phyloP scores from a whole-genome alignment of 148 eudicot genomes.

The Nyssa sinensis region DNA sequence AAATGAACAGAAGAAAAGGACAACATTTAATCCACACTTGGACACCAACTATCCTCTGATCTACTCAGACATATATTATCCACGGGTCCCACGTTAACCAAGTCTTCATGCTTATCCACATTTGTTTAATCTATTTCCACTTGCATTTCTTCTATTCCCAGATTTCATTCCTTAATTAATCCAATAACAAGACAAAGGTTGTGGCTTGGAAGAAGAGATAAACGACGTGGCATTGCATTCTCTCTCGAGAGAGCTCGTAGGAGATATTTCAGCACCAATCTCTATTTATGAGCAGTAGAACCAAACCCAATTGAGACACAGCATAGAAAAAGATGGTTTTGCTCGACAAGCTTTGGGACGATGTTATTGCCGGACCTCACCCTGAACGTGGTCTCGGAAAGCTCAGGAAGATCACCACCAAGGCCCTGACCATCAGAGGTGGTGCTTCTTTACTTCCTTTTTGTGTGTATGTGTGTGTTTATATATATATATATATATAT shows the following conservation, averaged over 20 bases:
- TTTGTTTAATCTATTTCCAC: constrained; percentile 17
- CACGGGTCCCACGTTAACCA: constrained; percentile 11
- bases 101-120: constrained; percentile 28
- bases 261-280: constrained; percentile 14
- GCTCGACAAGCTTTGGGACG: constrained; percentile 78
- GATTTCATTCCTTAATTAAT: too few relatives aligned
- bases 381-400: constrained; percentile 63
- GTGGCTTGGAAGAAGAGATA: constrained; percentile 16
- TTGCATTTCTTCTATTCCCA: not conserved
- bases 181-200: not conserved
- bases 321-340: constrained; percentile 35
- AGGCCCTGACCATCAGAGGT: constrained; percentile 15
- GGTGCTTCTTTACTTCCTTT: not conserved
- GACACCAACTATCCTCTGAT: not conserved
- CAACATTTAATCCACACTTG: constrained; percentile 3
- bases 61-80: too few relatives aligned
- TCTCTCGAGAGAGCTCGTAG: not conserved
- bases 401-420: constrained; percentile 44
- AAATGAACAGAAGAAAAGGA: not conserved
- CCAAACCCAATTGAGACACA: not conserved
- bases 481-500: not conserved
- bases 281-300: constrained; percentile 4
- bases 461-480: not conserved
- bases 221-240: not conserved
- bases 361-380: constrained; percentile 65